Evolutionary conservation across 2,329 filamentous ascomycete species (phyloP), one percentile per base, ranked within the genome.

Genomic region (Fusarium neocosmosporiellum): DNA sequence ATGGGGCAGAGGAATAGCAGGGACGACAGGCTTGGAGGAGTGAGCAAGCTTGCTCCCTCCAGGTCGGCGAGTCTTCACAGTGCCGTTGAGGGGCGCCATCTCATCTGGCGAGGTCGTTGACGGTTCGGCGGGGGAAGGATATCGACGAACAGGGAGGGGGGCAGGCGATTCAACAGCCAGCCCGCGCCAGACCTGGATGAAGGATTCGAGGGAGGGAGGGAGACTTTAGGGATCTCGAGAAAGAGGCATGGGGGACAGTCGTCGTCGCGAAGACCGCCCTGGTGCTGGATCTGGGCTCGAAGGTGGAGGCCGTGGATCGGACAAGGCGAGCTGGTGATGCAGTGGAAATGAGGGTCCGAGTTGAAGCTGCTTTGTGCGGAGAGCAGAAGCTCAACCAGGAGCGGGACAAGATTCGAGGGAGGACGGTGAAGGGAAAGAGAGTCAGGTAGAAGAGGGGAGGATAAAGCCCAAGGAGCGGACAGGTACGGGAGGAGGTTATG

Each of bases 1-100:
- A 69, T 82, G 79, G 20, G 81, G 81, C 69, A 84, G 72, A 57
- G 83, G 83, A 53, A 84, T 80, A 63, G 79, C 83, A 66, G 83
- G 83, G 65, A 81, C 75, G 43, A 84, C 78, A 55, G 80, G 77
- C 71, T 81, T 82, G 65, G 77, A 69, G 65, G 72, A 75, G 61
- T 79, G 77, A 64, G 74, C 75, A 67, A 79, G 78, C 76, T 78
- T 80, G 74, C 72, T 73, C 55, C 71, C 62, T 63, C 71, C 76
- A 66, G 73, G 71, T 72, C 78, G 78, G 72, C 81, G 81, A 73
- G 77, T 65, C 75, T 79, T 81, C 69, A 72, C 74, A 50, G 78
- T 76, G 72, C 78, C 79, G 74, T 78, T 81, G 59, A 73, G 63
- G 46, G 81, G 81, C 62, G 80, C 79, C 81, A 83, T 83, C 59